Percentiles rank a stretch among this genome's conserved stretches.
phyloP scores from a whole-genome alignment of 257 asterid species.

The Pogostemon cablin region DNA sequence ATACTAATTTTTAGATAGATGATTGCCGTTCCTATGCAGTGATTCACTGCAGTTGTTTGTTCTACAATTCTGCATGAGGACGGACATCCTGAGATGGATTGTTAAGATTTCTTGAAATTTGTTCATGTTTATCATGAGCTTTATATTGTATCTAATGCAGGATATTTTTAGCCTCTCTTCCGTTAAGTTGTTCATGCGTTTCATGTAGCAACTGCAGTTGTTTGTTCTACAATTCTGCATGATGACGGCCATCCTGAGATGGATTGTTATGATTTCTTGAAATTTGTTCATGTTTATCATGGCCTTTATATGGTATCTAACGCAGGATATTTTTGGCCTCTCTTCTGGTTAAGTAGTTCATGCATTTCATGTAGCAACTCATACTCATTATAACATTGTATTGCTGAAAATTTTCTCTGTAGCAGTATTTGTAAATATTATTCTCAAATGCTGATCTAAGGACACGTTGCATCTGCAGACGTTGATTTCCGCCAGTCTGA shows the following conservation, averaged over 20 bases:
- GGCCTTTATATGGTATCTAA: neutral
- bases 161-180: neutral
- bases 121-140: neutral
- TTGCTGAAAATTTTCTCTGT: no score
- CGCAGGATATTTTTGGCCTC: neutral
- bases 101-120: neutral
- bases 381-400: neutral
- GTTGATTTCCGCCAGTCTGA: constrained; percentile 56
- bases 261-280: neutral
- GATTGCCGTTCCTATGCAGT: neutral
- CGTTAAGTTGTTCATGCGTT: neutral
- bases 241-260: neutral
- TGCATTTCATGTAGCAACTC: neutral
- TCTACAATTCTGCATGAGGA: neutral
- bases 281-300: neutral
- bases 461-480: constrained; percentile 50
- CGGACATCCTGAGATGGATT: neutral
- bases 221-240: neutral
- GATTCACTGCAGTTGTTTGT: neutral
- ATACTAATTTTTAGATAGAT: neutral
- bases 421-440: neutral
- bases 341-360: neutral
- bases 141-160: neutral
- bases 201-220: neutral
- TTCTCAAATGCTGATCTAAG: constrained; percentile 2